These are phyloP conservation scores for Xenoacremonium recifei DNA, from an alignment of 2,329 filamentous ascomycete species.

Conservation along the genomic window DNA sequence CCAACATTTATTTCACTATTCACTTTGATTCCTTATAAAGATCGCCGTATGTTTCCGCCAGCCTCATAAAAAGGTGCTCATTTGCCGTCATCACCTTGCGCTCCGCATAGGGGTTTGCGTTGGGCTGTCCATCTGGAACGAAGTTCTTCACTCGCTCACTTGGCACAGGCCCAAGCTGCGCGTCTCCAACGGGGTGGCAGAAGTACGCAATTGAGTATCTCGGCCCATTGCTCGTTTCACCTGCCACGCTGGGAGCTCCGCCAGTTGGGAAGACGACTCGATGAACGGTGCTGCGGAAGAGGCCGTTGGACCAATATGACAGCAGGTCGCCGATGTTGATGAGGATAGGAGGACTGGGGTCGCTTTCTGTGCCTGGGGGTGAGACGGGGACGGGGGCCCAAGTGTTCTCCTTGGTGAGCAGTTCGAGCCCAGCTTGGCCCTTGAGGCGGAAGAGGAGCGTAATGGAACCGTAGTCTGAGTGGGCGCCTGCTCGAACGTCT, in stretches of 20 bases:
- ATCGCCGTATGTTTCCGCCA: constrained; percentile 57
- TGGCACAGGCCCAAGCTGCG: constrained; percentile 56
- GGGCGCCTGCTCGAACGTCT: constrained; percentile 84
- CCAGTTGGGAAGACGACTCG: constrained; percentile 69
- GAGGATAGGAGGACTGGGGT: constrained; percentile 71
- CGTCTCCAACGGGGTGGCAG: constrained; percentile 59
- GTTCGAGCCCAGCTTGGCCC: constrained; percentile 83
- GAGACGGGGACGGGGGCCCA: constrained; percentile 68
- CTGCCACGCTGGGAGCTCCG: constrained; percentile 27
- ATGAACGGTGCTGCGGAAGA: constrained; percentile 86
- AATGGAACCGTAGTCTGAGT: constrained; percentile 79
- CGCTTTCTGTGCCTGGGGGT: constrained; percentile 57
- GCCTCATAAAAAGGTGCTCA: constrained; percentile 61
- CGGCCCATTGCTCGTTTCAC: constrained; percentile 49
- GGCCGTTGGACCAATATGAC: constrained; percentile 86
- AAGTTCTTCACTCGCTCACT: constrained; percentile 53
- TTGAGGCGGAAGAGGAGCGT: constrained; percentile 82
- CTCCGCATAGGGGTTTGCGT: constrained; percentile 48
- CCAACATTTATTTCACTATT: not conserved
- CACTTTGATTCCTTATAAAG: constrained; percentile 45
- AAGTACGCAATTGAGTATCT: constrained; percentile 69
- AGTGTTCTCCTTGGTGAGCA: constrained; percentile 56
- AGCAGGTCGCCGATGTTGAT: constrained; percentile 71
- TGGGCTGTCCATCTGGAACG: constrained; percentile 26
- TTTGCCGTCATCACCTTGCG: constrained; percentile 60